phyloP scores from a whole-genome alignment of 495 filamentous ascomycete species.

The Neurospora discreta region DNA sequence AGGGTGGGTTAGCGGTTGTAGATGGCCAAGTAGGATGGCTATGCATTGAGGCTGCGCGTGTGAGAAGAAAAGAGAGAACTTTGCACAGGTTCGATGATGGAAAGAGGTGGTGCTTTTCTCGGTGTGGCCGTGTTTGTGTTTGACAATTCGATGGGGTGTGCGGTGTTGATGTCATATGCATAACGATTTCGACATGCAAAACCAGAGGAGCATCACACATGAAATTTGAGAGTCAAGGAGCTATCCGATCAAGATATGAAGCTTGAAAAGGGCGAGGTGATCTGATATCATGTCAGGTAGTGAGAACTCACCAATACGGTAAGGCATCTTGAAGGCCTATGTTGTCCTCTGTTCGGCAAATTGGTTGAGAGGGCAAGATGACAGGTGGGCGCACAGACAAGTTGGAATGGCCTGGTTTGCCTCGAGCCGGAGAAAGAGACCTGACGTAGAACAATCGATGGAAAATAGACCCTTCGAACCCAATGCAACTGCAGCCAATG shows the following conservation, averaged over 20 bases:
- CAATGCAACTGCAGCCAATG: background rate
- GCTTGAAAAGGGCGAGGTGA: background rate
- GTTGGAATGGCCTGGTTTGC: background rate
- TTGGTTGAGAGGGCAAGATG: background rate
- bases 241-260: background rate
- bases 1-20: conserved; percentile 5
- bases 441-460: too few species aligned
- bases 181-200: background rate
- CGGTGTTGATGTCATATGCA: background rate
- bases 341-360: background rate
- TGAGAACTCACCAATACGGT: conserved; percentile 25
- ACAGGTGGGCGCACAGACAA: background rate
- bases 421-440: too few species aligned
- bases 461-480: background rate
- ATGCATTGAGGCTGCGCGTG: background rate
- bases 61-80: background rate
- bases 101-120: background rate
- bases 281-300: background rate
- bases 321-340: conserved; percentile 14
- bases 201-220: background rate
- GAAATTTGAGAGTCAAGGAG: too few species aligned
- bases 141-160: background rate
- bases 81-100: background rate
- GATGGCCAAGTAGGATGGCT: background rate
- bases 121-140: background rate